phyloP scores from a whole-genome alignment of 2,329 filamentous ascomycete genomes.

The Boeremia lycopersici region DNA sequence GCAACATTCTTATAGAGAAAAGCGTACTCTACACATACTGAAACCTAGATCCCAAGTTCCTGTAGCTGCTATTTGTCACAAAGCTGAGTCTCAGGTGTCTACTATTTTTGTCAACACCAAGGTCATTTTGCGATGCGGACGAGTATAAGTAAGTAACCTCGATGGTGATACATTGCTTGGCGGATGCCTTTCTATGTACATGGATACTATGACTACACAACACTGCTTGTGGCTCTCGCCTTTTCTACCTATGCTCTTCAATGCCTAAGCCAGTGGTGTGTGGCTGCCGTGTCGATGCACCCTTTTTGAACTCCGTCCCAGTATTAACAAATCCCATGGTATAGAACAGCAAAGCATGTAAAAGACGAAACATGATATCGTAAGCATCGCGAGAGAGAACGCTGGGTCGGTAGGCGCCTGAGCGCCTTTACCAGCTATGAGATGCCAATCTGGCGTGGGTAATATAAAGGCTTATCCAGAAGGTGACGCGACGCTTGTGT shows the following conservation, averaged over 20 bases:
- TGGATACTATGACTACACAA: slow-evolving; percentile 10
- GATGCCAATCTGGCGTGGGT: slow-evolving; percentile 1
- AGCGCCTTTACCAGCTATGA: slow-evolving; percentile 20
- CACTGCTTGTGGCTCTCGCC: not conserved
- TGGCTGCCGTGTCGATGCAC: slow-evolving; percentile 5
- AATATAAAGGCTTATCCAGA: slow-evolving; percentile 18
- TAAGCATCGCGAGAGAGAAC: slow-evolving; percentile 22
- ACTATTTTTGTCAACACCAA: no score
- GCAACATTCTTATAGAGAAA: no score
- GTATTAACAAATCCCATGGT: slow-evolving; percentile 33
- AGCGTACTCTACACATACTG: no score
- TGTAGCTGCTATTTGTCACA: no score
- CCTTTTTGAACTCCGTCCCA: slow-evolving; percentile 17
- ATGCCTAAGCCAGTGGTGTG: not conserved
- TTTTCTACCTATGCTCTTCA: slow-evolving; percentile 6
- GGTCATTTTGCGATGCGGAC: no score
- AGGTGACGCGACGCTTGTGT: slow-evolving; percentile 26
- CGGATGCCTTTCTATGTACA: slow-evolving; percentile 9
- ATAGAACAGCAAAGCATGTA: slow-evolving; percentile 40
- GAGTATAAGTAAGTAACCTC: no score
- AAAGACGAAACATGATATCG: slow-evolving; percentile 40
- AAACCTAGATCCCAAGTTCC: no score
- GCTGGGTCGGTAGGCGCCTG: slow-evolving; percentile 15
- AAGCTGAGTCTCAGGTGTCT: no score
- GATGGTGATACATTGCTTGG: slow-evolving; percentile 8